Evolutionary conservation across 345 rosid species (phyloP), one percentile per base, ranked within the genome.

Genomic region (Ceriops zippeliana): DNA sequence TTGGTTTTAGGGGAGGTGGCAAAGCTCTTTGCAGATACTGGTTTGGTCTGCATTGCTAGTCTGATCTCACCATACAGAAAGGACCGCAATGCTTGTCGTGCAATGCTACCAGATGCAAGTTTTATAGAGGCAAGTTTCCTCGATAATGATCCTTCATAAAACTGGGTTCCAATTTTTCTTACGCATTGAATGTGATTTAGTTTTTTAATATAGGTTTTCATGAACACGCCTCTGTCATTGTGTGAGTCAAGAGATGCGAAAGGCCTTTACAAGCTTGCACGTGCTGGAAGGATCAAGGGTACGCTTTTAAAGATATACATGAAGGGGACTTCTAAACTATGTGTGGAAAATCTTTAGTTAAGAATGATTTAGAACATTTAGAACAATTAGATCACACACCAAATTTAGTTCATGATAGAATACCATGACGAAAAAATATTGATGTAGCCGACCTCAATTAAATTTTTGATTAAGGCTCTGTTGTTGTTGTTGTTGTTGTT

Each of bases 221-320:
- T 93, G 98, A 87, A 91, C 79, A 88, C 86, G 87, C 87, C 97
- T 62, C 78, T 88, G 61, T 81, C 80, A 70, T 69, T 93, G 73
- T 93, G 97, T 24, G 96, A 93, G 76, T 81, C 87, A 62, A 89
- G 98, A 80, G 98, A 93, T 73, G 76, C 91, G 1, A 91, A 93
- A 83, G 98, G 93, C 31, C 81, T 91, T 61, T 91, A 91, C 85
- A 91, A 89, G 88, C 92, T 93, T 54, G 96, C 97, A 5, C 96
- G 96, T 59, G 92, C 91, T 0, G 95, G 95, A 72, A 93, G 89
- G 81, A 89, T 93, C 67, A 93, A 88, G 86, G 96, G 96, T 88
- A 20, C 62, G 75, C 30, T 59, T 21, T 42, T 42, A 17, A 31
- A 71, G 11, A 38, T 38, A 38, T 38, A 38, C 11, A 10, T 3